Base-by-base conservation (phyloP, 352 stramenopile species). In the Phytophthora hibernalis region DNA sequence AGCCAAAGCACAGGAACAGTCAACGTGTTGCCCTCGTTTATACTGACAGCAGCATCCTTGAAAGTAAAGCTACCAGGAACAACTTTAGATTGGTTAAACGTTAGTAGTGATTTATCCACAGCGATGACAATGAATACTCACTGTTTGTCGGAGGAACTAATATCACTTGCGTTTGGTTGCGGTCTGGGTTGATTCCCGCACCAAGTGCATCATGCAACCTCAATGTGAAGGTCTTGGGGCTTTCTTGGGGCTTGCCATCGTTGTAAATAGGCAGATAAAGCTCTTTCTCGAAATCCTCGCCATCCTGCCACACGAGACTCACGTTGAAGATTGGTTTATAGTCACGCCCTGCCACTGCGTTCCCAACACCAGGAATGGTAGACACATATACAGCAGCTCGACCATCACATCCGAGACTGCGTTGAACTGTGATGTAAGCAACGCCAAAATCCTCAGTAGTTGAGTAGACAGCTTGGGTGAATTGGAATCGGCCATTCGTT, bases 221-320 rank as follows among this genome's bases (percentile, higher is more conserved):
- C 22, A 93, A 60, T 5, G 63, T 74, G 33, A 93, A 93, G 6
- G 26, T 75, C 57, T 90, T 88, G 26, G 61, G 12, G 4, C 13
- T 52, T 49, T 91, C 80, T 55, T 93, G 79, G 0, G 84, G 80
- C 2, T 54, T 54, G 0, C 70, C 74, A 22, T 93, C 84, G 37
- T 93, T 91, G 22, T 89, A 73, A 3, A 93, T 55, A 9, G 74
- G 73, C 8, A 93, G 37, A 55, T 91, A 90, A 2, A 93, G 70
- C 35, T 84, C 75, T 54, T 86, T 87, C 60, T 93, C 84, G 8
- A 79, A 65, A 54, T 87, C 78, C 38, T 91, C 82, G 20, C 84
- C 79, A 56, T 93, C 82, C 37, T 93, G 80, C 84, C 84, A 93
- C 28, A 90, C 72, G n/a, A 93, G 60, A 68, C 84, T 93, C 18